phyloP scores from a whole-genome alignment of 2,329 filamentous ascomycete species.

The Drechslerella stenobrocha region DNA sequence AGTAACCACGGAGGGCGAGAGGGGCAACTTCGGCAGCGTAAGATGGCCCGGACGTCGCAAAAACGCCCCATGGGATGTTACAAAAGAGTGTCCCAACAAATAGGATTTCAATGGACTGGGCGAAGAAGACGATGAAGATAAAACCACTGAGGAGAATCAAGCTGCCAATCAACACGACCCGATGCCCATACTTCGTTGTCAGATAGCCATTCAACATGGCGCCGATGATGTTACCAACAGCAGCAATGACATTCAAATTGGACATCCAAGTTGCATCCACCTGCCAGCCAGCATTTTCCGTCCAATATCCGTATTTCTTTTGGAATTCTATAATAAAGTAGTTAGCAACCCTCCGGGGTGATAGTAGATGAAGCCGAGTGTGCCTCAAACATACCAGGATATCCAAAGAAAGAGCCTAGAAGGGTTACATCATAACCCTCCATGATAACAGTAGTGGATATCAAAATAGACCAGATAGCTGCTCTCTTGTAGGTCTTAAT shows the following conservation, averaged over 20 bases:
- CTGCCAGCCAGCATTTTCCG: slow-evolving; percentile 36
- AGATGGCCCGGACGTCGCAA: slow-evolving; percentile 57
- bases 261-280: slow-evolving; percentile 46
- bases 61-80: slow-evolving; percentile 62
- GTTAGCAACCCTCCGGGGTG: neutral
- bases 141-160: slow-evolving; percentile 59
- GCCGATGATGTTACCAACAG: slow-evolving; percentile 59
- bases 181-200: slow-evolving; percentile 61
- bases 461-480: slow-evolving; percentile 77
- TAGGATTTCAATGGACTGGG: slow-evolving; percentile 59
- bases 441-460: slow-evolving; percentile 88
- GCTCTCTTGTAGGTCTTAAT: slow-evolving; percentile 84
- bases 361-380: slow-evolving; percentile 6
- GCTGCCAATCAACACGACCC: slow-evolving; percentile 60
- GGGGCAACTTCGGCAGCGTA: slow-evolving; percentile 67
- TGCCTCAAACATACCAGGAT: slow-evolving; percentile 42
- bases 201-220: slow-evolving; percentile 61
- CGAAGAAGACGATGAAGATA: slow-evolving; percentile 62
- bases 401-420: slow-evolving; percentile 67
- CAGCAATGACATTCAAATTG: slow-evolving; percentile 54
- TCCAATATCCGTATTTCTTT: slow-evolving; percentile 45
- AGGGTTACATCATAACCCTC: slow-evolving; percentile 83
- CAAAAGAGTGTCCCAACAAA: slow-evolving; percentile 60
- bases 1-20: slow-evolving; percentile 69
- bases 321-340: slow-evolving; percentile 34